Evolutionary conservation across 2,329 filamentous ascomycete species (phyloP).

Genomic region (Zarea fungicola): DNA sequence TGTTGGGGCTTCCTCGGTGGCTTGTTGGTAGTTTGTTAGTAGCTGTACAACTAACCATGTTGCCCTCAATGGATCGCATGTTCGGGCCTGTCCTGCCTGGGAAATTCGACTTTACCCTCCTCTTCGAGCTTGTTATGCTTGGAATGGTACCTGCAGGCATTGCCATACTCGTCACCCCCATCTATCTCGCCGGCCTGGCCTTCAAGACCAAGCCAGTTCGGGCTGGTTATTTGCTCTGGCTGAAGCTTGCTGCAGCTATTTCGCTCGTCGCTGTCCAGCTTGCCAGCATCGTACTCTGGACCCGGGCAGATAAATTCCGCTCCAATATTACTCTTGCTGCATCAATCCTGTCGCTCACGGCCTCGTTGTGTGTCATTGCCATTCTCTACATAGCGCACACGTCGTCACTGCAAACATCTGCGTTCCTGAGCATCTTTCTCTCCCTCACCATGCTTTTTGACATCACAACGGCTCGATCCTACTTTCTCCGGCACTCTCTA

Average conservation of each 20-base stretch:
- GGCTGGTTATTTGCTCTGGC: slow-evolving; percentile 16
- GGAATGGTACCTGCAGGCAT: neutral
- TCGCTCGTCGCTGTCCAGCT: slow-evolving; percentile 14
- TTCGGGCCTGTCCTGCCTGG: neutral
- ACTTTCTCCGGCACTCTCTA: slow-evolving; percentile 25
- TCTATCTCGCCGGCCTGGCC: neutral
- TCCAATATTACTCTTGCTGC: slow-evolving; percentile 25
- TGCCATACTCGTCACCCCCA: neutral
- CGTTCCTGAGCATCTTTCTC: slow-evolving; percentile 27
- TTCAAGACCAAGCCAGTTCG: neutral
- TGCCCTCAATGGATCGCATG: neutral
- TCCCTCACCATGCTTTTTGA: slow-evolving; percentile 29
- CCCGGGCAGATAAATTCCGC: neutral
- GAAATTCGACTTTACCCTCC: neutral
- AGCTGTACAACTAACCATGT: too few species aligned
- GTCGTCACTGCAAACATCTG: slow-evolving; percentile 27
- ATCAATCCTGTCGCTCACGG: slow-evolving; percentile 22
- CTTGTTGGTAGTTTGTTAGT: too few species aligned
- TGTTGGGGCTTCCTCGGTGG: too few species aligned
- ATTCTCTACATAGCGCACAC: slow-evolving; percentile 30
- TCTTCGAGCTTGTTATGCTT: neutral
- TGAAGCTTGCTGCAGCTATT: slow-evolving; percentile 14
- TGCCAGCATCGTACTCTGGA: slow-evolving; percentile 24
- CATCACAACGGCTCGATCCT: slow-evolving; percentile 26
- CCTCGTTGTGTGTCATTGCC: slow-evolving; percentile 20